Base-by-base conservation (phyloP, 2,329 filamentous ascomycete species). In the Cryoendolithus antarcticus region DNA sequence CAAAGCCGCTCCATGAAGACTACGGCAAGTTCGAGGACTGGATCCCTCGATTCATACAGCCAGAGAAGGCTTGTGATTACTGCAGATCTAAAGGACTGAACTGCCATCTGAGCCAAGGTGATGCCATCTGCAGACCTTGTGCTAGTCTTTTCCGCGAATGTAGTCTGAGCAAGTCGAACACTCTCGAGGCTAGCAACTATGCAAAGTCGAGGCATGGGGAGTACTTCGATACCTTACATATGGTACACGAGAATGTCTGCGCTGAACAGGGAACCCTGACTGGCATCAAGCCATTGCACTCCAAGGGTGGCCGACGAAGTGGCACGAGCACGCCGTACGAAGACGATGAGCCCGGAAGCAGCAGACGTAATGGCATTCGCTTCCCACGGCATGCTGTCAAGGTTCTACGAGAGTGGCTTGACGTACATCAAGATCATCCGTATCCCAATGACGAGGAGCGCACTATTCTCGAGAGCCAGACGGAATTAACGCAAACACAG, bases 381-480 rank as follows among this genome's bases (percentile, higher is more conserved):
- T 88, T 95, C 60, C 85, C 86, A 4, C 70, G 82, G 46, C 79
- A 86, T 49, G 84, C 85, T 1, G 74, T 91, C 45, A 82, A 81
- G 50, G 74, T 86, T 31, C 63, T 95, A 37, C 89, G 89, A 62
- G 78, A 80, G 50, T 95, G 88, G 88, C 71, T 93, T 27, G 74
- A 80, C 0, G 78, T 77, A 5, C 86, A 94, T 56, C 75, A 74
- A 52, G 73, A 82, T 38, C 83, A 93, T 51, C 88, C 86, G 0
- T 95, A 94, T 56, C 86, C 88, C 4, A 88, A 77, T 28, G 86
- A 93, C 32, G 78, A 86, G 42, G 84, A 94, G 56, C 93, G 89
- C 54, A 82, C 86, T 48, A 72, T 76, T 45, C 67, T 95, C 19
- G 81, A 86, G 59, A 71, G 74, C 34, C 74, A 82, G 50, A 94